Evolutionary conservation across 768 basidiomycete species (phyloP).

Genomic region (Suillus americanus): DNA sequence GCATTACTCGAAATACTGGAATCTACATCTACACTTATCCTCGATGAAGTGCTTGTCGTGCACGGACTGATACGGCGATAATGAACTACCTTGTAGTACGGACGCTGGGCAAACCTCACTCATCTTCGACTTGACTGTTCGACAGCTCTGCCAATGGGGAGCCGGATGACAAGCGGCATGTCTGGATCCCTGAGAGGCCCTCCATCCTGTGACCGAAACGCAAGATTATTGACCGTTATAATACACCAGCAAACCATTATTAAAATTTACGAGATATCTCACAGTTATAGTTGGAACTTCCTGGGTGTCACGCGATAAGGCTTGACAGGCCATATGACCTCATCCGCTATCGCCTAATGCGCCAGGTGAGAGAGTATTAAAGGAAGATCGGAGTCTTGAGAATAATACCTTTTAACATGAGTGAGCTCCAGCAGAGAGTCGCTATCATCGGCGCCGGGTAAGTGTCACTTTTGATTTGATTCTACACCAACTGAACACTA

Average conservation of each 20-base stretch:
- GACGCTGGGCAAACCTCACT: neutral
- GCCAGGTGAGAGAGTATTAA: neutral
- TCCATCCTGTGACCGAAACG: no score
- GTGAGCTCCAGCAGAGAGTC: conserved; percentile 12
- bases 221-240: neutral
- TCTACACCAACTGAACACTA: neutral
- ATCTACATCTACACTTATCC: no score
- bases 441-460: conserved; percentile 25
- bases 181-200: no score
- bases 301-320: neutral
- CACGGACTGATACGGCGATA: no score
- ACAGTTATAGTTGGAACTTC: neutral
- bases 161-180: no score
- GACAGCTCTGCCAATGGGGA: no score
- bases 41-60: no score
- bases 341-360: neutral
- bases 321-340: neutral
- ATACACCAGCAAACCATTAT: neutral
- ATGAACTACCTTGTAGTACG: neutral
- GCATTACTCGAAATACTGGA: neutral
- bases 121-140: no score
- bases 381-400: neutral
- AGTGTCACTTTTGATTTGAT: neutral
- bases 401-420: neutral
- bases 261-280: neutral